phyloP scores from a whole-genome alignment of 768 basidiomycete species.

The Pulveroboletus ravenelii region DNA sequence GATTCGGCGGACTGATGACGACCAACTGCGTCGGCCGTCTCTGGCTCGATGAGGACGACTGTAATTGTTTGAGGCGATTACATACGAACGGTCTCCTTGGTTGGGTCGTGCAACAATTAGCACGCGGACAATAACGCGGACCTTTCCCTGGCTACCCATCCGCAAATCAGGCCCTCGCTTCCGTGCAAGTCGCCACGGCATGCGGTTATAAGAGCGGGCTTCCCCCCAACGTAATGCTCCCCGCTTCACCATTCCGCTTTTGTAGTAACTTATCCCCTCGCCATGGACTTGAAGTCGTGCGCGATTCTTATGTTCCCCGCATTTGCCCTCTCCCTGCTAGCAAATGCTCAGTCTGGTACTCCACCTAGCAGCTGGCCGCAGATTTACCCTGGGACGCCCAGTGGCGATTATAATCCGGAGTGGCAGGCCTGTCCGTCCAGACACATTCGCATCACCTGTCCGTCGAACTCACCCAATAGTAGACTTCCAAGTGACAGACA shows the following conservation, averaged over 20 bases:
- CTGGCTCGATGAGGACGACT: too few species aligned
- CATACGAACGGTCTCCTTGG: too few species aligned
- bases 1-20: too few species aligned
- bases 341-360: constrained; percentile 20
- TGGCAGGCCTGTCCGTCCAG: constrained; percentile 59
- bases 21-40: too few species aligned
- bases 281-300: constrained; percentile 21
- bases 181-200: background rate
- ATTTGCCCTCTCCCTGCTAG: constrained; percentile 5
- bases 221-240: background rate
- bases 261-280: constrained; percentile 11
- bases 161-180: background rate
- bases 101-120: too few species aligned
- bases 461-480: background rate
- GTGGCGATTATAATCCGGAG: constrained; percentile 44
- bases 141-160: too few species aligned
- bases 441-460: background rate
- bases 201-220: constrained; percentile 7
- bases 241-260: background rate
- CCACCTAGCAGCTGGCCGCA: constrained; percentile 37
- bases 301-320: constrained; percentile 1
- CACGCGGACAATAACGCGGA: background rate
- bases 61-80: too few species aligned
- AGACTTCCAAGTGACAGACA: constrained; percentile 58
- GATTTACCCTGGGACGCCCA: constrained; percentile 40